These are phyloP conservation scores for Cyclanthera cordifolia DNA, from an alignment of 306 rosid species.

Conservation along the genomic window DNA sequence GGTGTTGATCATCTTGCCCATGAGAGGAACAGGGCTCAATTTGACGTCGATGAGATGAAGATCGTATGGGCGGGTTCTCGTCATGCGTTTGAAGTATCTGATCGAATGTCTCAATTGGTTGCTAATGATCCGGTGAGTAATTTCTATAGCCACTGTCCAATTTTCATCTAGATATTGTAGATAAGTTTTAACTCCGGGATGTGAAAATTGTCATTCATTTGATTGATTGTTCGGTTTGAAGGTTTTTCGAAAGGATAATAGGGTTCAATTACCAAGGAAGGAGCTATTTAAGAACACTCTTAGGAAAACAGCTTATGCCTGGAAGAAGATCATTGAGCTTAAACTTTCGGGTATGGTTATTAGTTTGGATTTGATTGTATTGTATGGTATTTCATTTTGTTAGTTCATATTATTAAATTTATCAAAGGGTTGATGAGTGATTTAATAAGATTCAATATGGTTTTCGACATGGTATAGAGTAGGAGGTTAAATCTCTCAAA, in stretches of 20 bases:
- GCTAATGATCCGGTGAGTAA: constrained; percentile 72
- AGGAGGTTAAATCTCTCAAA: too few relatives aligned
- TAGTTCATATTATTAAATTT: too few relatives aligned
- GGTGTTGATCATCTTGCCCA: constrained; percentile 60
- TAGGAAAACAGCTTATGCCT: constrained; percentile 69
- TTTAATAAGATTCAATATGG: too few relatives aligned
- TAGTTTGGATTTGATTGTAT: not conserved
- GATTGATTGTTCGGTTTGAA: constrained; percentile 19
- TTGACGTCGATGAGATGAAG: constrained; percentile 75
- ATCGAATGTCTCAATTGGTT: constrained; percentile 69
- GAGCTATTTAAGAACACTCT: constrained; percentile 73
- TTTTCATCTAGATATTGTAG: not conserved
- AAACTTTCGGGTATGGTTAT: constrained; percentile 47
- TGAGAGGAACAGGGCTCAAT: constrained; percentile 61
- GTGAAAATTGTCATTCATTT: not conserved
- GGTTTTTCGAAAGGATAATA: constrained; percentile 75
- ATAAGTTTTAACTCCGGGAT: not conserved
- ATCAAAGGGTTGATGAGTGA: too few relatives aligned
- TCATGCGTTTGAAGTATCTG: constrained; percentile 47
- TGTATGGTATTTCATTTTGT: not conserved
- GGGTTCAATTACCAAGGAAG: constrained; percentile 50
- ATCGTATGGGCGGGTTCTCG: constrained; percentile 86
- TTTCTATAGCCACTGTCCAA: not conserved
- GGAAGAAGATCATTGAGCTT: constrained; percentile 76
- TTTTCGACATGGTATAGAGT: too few relatives aligned